These are phyloP conservation scores for Pseudocercospora fuligena DNA, from an alignment of 2,329 filamentous ascomycete genomes.

Conservation along the genomic window DNA sequence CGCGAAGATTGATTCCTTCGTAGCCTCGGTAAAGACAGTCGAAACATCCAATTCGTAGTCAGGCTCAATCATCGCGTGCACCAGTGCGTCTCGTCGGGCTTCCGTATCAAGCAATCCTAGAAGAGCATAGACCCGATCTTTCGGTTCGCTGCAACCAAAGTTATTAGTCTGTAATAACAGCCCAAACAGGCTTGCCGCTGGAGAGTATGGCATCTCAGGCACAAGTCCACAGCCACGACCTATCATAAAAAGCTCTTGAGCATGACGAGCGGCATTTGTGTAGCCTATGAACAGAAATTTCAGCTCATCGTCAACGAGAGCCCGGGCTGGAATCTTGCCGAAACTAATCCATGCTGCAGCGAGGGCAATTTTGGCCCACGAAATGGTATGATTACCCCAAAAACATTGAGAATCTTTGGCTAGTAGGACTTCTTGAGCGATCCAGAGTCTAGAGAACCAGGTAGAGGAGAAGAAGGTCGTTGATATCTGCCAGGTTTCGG, in stretches of 20 bases:
- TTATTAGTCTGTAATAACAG: background rate
- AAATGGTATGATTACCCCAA: background rate
- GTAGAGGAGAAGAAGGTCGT: background rate
- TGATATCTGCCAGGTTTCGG: background rate
- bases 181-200: background rate
- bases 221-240: background rate
- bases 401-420: background rate
- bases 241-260: background rate
- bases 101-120: background rate
- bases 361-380: background rate
- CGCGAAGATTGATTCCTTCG: background rate
- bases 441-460: conserved; percentile 10
- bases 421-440: background rate
- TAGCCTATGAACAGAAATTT: background rate
- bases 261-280: background rate
- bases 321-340: background rate
- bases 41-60: background rate
- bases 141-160: background rate
- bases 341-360: background rate
- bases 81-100: background rate
- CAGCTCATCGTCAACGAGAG: background rate
- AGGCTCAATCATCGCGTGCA: background rate
- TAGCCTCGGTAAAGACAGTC: background rate
- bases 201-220: background rate
- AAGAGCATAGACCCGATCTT: background rate